Base-by-base conservation (phyloP, 1,284 basidiomycete genomes). In the Ceratobasidium sp. region DNA sequence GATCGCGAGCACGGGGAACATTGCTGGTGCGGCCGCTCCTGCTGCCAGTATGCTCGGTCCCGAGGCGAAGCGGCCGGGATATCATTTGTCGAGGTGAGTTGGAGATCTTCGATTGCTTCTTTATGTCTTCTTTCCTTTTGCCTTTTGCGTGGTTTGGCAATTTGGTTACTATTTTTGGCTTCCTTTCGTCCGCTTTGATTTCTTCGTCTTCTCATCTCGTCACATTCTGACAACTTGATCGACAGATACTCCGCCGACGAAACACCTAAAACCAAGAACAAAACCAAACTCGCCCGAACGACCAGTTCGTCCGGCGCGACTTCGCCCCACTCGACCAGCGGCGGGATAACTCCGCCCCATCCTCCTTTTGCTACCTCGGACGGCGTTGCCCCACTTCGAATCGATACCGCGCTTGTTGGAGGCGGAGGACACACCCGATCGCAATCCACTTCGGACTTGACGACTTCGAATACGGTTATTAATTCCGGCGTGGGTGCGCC, bases 1-100 rank as follows among this genome's bases (percentile, higher is more conserved):
- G 63, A 91, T 95, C 56, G 90, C 93, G 33, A 91, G 90, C 79
- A 92, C 94, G 0, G 92, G 91, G 1, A 92, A 92, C 80, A 85
- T 92, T 44, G 86, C 86, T 13, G 91, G 91, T 33, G 87, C 87
- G 1, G 92, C 91, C 3, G 89, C 91, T 0, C 93, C 93, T 0
- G 81, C 84, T 3, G 84, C 87, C 9, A 88, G 88, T 26, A 87
- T 87, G 28, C 86, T 95, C 23, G 91, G 90, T 26, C 92, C 94
- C 10, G 89, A 91, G 77, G 85, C 91, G n/a, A 90, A 90, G 81
- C 86, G 91, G 49, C 89, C 91, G 3, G 93, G 93, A 7, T 95
- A 91, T 82, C 89, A 89, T 79, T 85, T 95, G 1, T 91, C 90
- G 20, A 86, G 93, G 86, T 93, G 85, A 80, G 84, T 44, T 40